Conservation (phyloP, 2,329 filamentous ascomycete genomes). For the Aspergillus arachidicola region DNA sequence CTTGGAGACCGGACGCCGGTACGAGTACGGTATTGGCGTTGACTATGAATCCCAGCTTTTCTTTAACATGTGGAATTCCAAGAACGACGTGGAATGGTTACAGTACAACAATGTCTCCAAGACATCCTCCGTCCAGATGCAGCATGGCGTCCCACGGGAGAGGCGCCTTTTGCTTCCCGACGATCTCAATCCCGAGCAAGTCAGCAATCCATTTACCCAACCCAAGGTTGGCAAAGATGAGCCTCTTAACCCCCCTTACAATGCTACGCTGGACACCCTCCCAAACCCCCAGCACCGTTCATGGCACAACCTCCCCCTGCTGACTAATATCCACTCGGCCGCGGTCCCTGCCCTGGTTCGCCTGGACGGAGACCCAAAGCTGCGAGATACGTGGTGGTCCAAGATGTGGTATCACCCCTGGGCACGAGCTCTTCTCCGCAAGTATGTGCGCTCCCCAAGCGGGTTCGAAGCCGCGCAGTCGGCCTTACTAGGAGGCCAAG, state of each 20-base stretch:
- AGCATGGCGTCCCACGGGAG: conserved; percentile 41
- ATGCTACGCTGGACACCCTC: conserved; percentile 46
- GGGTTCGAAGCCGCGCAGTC: conserved; percentile 47
- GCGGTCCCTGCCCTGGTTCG: conserved; percentile 50
- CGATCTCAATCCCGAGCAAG: conserved; percentile 36
- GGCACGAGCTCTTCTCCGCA: conserved; percentile 53
- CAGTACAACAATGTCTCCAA: conserved; percentile 41
- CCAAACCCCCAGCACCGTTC: conserved; percentile 41
- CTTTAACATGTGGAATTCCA: conserved; percentile 46
- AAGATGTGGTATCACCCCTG: conserved; percentile 54
- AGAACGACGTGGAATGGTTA: conserved; percentile 46
- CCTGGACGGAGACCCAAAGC: conserved; percentile 39
- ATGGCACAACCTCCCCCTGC: conserved; percentile 48
- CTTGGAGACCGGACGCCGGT: conserved; percentile 40
- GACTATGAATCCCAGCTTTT: conserved; percentile 57
- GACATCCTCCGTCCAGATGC: conserved; percentile 38
- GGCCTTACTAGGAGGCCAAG: conserved; percentile 49
- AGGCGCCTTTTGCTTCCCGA: conserved; percentile 41
- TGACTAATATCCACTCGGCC: conserved; percentile 53
- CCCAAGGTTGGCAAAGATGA: conserved; percentile 29
- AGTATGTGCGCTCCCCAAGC: conserved; percentile 49
- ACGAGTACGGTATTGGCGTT: conserved; percentile 56
- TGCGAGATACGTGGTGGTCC: conserved; percentile 43
- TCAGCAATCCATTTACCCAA: conserved; percentile 39
- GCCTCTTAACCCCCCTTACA: conserved; percentile 35